Conservation (phyloP, 805 yeast species). For the Phaffomyces opuntiae region DNA sequence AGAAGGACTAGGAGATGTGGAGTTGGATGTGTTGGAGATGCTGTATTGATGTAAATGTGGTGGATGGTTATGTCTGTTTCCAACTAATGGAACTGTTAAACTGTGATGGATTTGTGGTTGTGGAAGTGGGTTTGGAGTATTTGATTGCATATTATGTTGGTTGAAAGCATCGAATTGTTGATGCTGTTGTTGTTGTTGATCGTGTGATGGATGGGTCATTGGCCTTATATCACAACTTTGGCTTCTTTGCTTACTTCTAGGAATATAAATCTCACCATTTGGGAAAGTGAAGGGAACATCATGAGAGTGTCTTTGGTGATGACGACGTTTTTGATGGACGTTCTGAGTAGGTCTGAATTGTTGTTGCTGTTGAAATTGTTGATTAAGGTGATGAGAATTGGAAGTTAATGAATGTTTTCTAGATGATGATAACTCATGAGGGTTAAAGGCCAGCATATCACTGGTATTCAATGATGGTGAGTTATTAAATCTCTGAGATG, state of each 20-base stretch:
- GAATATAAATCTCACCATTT: slow-evolving; percentile 25
- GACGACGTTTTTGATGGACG: slow-evolving; percentile 1
- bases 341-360: background rate
- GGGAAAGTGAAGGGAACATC: slow-evolving; percentile 23
- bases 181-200: background rate
- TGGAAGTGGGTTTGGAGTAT: background rate
- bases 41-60: background rate
- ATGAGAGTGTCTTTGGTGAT: slow-evolving; percentile 4
- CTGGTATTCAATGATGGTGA: background rate
- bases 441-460: slow-evolving; percentile 1
- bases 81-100: background rate
- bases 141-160: too few species aligned
- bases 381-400: background rate
- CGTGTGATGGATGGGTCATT: background rate
- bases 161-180: background rate
- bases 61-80: background rate
- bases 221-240: slow-evolving; percentile 12
- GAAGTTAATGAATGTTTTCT: slow-evolving; percentile 3
- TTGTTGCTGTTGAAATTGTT: background rate
- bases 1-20: slow-evolving; percentile 23
- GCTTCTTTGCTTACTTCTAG: slow-evolving; percentile 21
- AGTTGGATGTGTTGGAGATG: slow-evolving; percentile 5
- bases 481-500: slow-evolving; percentile 1
- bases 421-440: background rate
- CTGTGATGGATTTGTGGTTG: background rate